Evolutionary conservation across 805 yeast species (phyloP).

Genomic region (Nakazawaea ernobii): DNA sequence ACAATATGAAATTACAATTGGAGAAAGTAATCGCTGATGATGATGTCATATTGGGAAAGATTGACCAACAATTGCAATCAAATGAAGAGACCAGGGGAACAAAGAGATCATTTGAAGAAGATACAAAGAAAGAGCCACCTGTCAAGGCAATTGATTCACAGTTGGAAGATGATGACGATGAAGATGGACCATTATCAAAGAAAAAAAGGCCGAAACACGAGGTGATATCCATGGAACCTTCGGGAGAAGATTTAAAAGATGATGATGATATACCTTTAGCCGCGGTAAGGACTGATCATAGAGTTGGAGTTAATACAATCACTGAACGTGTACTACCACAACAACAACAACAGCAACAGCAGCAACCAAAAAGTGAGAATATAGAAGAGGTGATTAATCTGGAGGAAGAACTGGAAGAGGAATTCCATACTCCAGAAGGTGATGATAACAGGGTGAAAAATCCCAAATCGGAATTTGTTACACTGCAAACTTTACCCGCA

Average conservation of each 20-base stretch:
- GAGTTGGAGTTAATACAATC: not conserved
- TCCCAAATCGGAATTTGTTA: slow-evolving; percentile 72
- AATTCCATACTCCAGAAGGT: slow-evolving; percentile 41
- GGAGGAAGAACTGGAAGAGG: slow-evolving; percentile 18
- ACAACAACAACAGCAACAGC: not conserved
- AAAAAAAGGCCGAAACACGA: slow-evolving; percentile 15
- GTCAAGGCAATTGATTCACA: not conserved
- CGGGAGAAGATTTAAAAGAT: slow-evolving; percentile 8
- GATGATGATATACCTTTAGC: slow-evolving; percentile 10
- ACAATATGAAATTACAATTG: slow-evolving; percentile 33
- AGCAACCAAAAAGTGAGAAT: not conserved
- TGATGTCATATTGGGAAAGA: slow-evolving; percentile 19
- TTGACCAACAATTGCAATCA: slow-evolving; percentile 13
- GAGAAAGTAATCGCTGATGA: slow-evolving; percentile 28
- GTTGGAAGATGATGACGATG: not conserved
- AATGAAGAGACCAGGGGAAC: not conserved
- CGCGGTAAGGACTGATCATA: not conserved
- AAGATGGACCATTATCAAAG: slow-evolving; percentile 13
- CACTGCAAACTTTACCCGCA: slow-evolving; percentile 61
- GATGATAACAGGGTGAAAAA: slow-evolving; percentile 54
- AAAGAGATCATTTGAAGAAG: not conserved
- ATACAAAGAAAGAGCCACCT: slow-evolving; percentile 5
- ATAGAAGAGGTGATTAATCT: slow-evolving; percentile 6
- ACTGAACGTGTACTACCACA: not conserved
- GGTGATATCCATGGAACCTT: slow-evolving; percentile 8